A percentile compares a stretch with the other conserved stretches of the same genome.
These are phyloP conservation scores for Diaporthe sp. DNA, from an alignment of 2,329 filamentous ascomycete genomes.

Conservation along the genomic window DNA sequence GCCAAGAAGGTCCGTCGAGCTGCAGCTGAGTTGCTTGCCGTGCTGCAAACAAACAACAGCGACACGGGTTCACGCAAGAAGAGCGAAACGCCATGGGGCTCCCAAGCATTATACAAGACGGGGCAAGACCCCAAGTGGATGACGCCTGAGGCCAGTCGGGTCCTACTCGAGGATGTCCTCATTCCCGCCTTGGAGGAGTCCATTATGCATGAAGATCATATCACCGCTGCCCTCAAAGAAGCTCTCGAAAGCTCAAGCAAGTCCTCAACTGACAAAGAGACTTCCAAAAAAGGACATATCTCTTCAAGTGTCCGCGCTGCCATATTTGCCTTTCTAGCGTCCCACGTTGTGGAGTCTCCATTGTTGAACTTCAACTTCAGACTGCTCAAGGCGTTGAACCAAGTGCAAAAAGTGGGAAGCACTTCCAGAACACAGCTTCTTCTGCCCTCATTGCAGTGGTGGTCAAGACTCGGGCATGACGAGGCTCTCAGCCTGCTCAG, in stretches of 20 bases:
- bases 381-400: conserved; percentile 80
- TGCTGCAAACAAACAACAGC: conserved; percentile 54
- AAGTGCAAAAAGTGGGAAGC: conserved; percentile 78
- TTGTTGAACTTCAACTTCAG: conserved; percentile 77
- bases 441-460: conserved; percentile 80
- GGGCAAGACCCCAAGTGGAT: conserved; percentile 70
- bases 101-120: conserved; percentile 75
- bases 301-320: conserved; percentile 74
- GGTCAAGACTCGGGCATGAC: conserved; percentile 70
- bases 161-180: conserved; percentile 76
- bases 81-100: conserved; percentile 69
- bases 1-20: conserved; percentile 83
- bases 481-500: conserved; percentile 66
- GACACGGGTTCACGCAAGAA: conserved; percentile 54
- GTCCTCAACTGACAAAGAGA: conserved; percentile 44
- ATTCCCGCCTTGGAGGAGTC: conserved; percentile 87
- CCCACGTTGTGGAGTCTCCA: conserved; percentile 79
- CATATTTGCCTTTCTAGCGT: conserved; percentile 79
- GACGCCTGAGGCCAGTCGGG: conserved; percentile 67
- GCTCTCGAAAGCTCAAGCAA: conserved; percentile 67
- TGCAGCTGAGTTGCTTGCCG: conserved; percentile 76
- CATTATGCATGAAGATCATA: conserved; percentile 81
- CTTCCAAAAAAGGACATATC: conserved; percentile 64
- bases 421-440: conserved; percentile 80
- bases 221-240: conserved; percentile 74